Conservation (phyloP, 2,329 filamentous ascomycete species). For the Talaromyces sp. region DNA sequence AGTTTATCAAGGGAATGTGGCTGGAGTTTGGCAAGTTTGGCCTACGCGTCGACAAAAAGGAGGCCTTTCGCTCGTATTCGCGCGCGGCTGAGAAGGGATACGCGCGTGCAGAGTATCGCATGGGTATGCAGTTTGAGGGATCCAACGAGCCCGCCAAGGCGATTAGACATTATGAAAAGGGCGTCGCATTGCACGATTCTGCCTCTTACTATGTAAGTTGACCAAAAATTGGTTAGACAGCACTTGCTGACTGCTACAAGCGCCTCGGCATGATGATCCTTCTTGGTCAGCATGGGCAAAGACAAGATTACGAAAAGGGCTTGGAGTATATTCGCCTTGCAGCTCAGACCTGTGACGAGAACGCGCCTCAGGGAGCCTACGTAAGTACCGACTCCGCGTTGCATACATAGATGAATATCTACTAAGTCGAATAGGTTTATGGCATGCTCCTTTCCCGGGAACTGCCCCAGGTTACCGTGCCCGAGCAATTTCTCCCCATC, state of each 20-base stretch:
- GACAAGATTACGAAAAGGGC: slow-evolving; percentile 71
- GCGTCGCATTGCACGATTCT: slow-evolving; percentile 75
- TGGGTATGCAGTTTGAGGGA: slow-evolving; percentile 97
- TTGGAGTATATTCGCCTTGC: slow-evolving; percentile 78
- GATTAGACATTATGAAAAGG: slow-evolving; percentile 81
- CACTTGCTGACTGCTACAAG: slow-evolving; percentile 41
- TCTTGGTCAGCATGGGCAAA: slow-evolving; percentile 86
- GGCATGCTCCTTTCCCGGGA: slow-evolving; percentile 91
- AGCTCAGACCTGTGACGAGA: slow-evolving; percentile 86
- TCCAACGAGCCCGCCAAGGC: slow-evolving; percentile 90
- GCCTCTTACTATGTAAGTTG: slow-evolving; percentile 64
- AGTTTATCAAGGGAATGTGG: slow-evolving; percentile 96
- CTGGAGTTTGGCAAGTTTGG: slow-evolving; percentile 97
- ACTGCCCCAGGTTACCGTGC: slow-evolving; percentile 82
- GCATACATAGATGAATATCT: not conserved
- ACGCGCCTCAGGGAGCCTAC: slow-evolving; percentile 93
- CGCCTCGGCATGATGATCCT: slow-evolving; percentile 96
- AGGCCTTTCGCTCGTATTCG: slow-evolving; percentile 83
- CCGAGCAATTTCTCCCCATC: slow-evolving; percentile 63
- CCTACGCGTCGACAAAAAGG: slow-evolving; percentile 83
- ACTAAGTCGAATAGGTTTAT: slow-evolving; percentile 52
- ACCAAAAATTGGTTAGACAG: not conserved
- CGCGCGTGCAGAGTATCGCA: slow-evolving; percentile 85
- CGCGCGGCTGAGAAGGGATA: slow-evolving; percentile 82
- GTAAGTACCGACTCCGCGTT: slow-evolving; percentile 28